Conservation (phyloP, 176 grass and related monocot genomes). For the Cocos nucifera region DNA sequence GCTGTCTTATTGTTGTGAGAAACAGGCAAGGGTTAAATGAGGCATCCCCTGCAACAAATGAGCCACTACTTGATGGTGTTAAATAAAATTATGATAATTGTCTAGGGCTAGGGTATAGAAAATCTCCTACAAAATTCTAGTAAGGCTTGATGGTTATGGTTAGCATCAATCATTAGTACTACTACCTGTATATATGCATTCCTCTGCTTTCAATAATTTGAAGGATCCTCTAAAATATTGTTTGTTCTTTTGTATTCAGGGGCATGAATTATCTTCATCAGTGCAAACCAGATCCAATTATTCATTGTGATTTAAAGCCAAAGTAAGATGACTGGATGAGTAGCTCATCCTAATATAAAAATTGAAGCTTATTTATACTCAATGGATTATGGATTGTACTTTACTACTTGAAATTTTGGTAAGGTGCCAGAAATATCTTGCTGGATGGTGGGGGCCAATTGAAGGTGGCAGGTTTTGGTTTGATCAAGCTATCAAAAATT, state of each 20-base stretch:
- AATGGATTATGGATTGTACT: slow-evolving; percentile 32
- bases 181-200: not conserved
- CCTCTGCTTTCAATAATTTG: not conserved
- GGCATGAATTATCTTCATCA: slow-evolving; percentile 98
- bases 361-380: slow-evolving; percentile 2
- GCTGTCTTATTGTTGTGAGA: too few relatives aligned
- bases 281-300: slow-evolving; percentile 88
- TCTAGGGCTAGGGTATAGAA: too few relatives aligned
- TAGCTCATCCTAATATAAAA: not conserved
- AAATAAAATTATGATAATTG: too few relatives aligned
- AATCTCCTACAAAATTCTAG: too few relatives aligned
- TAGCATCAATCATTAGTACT: not conserved
- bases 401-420: slow-evolving; percentile 73
- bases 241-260: slow-evolving; percentile 34
- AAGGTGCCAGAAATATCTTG: slow-evolving; percentile 99
- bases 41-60: too few relatives aligned
- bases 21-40: too few relatives aligned
- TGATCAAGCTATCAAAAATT: slow-evolving; percentile 45
- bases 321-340: slow-evolving; percentile 91
- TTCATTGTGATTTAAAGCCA: slow-evolving; percentile 93
- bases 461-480: slow-evolving; percentile 73
- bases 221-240: not conserved
- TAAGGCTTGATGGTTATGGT: too few relatives aligned
- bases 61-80: too few relatives aligned
- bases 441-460: slow-evolving; percentile 76